These are phyloP conservation scores for Ustanciosporium gigantosporum DNA, from an alignment of 1,284 basidiomycete species.

Conservation along the genomic window DNA sequence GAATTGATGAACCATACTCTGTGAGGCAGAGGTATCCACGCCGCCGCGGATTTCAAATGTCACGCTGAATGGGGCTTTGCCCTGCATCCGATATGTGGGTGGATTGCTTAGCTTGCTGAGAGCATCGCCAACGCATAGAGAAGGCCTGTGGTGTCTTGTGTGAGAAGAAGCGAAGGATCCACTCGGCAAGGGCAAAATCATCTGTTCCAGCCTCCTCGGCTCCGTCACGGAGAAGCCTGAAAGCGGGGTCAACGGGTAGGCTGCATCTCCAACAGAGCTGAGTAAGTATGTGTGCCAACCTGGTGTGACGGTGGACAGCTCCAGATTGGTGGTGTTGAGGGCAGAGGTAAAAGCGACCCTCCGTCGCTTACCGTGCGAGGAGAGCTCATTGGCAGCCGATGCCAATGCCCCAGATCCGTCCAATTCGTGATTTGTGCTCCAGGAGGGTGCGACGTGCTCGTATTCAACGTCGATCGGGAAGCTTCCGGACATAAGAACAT, in stretches of 20 bases:
- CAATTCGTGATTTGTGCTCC: conserved; percentile 18
- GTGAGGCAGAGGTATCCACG: conserved; percentile 55
- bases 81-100: conserved; percentile 65
- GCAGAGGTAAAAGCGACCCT: conserved; percentile 76
- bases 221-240: conserved; percentile 67
- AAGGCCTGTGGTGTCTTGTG: conserved; percentile 65
- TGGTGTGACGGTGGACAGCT: conserved; percentile 76
- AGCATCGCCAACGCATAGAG: conserved; percentile 67
- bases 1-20: conserved; percentile 64
- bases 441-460: conserved; percentile 28
- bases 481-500: conserved; percentile 75
- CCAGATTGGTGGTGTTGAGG: conserved; percentile 77
- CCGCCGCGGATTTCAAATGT: conserved; percentile 72
- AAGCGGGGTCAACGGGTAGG: conserved; percentile 66
- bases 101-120: conserved; percentile 21
- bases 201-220: conserved; percentile 43
- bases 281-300: conserved; percentile 87
- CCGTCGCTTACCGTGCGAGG: conserved; percentile 26
- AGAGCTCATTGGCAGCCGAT: conserved; percentile 46
- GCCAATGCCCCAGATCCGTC: conserved; percentile 27
- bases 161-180: conserved; percentile 21
- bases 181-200: conserved; percentile 44
- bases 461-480: conserved; percentile 44
- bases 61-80: conserved; percentile 84
- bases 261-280: conserved; percentile 80